Evolutionary conservation across 345 rosid species (phyloP), one percentile per base, ranked within the genome.

Genomic region (Aquilaria yunnanensis): DNA sequence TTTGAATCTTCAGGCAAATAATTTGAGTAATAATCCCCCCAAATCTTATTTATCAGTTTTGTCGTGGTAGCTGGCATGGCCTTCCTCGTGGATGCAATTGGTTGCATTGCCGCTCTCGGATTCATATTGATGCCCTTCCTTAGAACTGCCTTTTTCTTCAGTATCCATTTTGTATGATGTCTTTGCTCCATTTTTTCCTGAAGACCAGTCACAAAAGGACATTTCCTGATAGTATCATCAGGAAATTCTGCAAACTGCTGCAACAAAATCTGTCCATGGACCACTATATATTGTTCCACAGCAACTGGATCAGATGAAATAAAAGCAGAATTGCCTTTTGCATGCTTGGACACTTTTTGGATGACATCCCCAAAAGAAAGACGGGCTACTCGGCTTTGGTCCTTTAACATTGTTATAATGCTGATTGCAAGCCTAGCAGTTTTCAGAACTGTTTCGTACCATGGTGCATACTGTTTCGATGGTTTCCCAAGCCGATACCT

Each of bases 401-500:
- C 81, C 55, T 72, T 67, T 55, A 92, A 74, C 80, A 87, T 61
- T 30, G 82, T 68, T n/a, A 84, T 75, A 32, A 92, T 83, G 75
- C 86, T 73, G 57, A 80, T 77, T 14, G 82, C 98, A 33, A 92
- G 75, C 58, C 74, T 72, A 46, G 93, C 93, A 43, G 90, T 84
- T 82, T 83, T 87, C 31, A 87, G 65, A 33, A 87, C 88, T 45
- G 91, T 83, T 66, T 66, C 73, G 68, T 71, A 81, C 96, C 98
- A 92, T 6, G 88, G 85, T 37, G 83, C 80, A 75, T 89, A 92
- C 50, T 84, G 88, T 68, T 84, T 84, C 43, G 96, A 84, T 8
- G 98, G 98, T 71, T 78, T 77, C 7, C 96, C 98, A 32, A 89
- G 96, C 73, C 90, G 76, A 72, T 92, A 92, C 96, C 97, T 92